A percentile compares a stretch with the other conserved stretches of the same genome.
These are phyloP conservation scores for Eimeria brunetti DNA, from an alignment of 169 alveolate species.

Conservation along the genomic window DNA sequence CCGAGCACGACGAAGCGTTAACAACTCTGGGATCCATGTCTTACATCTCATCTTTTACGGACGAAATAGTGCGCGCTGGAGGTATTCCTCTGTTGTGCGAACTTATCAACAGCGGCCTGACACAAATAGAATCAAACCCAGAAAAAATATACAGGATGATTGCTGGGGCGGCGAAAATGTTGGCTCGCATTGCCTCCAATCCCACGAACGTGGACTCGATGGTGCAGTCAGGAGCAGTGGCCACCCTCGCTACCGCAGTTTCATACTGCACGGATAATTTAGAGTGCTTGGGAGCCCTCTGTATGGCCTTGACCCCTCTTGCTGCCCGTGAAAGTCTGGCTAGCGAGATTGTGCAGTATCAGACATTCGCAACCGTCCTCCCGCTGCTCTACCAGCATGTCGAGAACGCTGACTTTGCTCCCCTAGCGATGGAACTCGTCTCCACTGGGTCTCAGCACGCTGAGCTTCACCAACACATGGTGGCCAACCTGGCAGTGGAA, in stretches of 20 bases:
- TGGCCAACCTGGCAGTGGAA: constrained; percentile 92
- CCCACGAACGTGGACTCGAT: constrained; percentile 92
- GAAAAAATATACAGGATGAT: constrained; percentile 90
- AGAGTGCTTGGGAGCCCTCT: constrained; percentile 90
- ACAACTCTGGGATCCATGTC: constrained; percentile 93
- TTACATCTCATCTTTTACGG: constrained; percentile 93
- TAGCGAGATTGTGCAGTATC: constrained; percentile 84
- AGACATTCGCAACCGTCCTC: constrained; percentile 88
- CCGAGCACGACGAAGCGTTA: constrained; percentile 93
- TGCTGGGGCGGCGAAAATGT: constrained; percentile 92
- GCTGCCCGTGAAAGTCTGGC: constrained; percentile 87
- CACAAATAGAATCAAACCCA: constrained; percentile 88
- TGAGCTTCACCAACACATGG: constrained; percentile 91
- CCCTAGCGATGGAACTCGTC: constrained; percentile 84
- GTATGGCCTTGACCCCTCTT: constrained; percentile 91
- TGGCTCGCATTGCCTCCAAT: constrained; percentile 91
- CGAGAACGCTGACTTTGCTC: constrained; percentile 86
- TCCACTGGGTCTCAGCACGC: constrained; percentile 88
- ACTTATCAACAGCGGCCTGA: constrained; percentile 90
- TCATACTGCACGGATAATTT: constrained; percentile 89
- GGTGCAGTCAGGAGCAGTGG: constrained; percentile 91
- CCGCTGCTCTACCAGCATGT: constrained; percentile 90
- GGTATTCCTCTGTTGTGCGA: constrained; percentile 92
- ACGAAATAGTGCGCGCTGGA: constrained; percentile 93
- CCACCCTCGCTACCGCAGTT: constrained; percentile 91